A percentile compares a stretch with the other conserved stretches of the same genome.
These are phyloP conservation scores for Paramarasmius palmivorus DNA, from an alignment of 1,284 basidiomycete species.

Conservation along the genomic window DNA sequence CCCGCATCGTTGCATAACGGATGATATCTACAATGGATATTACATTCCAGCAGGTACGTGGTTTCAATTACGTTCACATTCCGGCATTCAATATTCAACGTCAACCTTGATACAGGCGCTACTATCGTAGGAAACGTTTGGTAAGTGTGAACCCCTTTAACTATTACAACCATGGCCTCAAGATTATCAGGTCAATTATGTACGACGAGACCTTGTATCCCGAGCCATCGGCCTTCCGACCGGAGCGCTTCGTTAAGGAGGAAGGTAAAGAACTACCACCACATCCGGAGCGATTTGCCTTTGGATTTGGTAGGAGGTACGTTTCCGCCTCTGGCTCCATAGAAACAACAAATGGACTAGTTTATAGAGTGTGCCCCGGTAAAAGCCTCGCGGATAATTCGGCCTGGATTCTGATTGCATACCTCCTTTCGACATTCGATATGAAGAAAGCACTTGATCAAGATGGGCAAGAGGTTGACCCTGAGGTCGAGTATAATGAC, in stretches of 20 bases:
- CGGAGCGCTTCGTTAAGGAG: background rate
- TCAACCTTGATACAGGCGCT: background rate
- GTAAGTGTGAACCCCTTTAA: background rate
- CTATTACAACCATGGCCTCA: background rate
- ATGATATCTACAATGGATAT: slow-evolving; percentile 3
- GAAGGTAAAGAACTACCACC: background rate
- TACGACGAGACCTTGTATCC: background rate
- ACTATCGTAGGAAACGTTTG: background rate
- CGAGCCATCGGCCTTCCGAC: background rate
- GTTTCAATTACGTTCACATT: background rate
- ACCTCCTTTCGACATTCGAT: background rate
- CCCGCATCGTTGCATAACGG: background rate
- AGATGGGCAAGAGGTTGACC: background rate
- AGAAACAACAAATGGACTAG: background rate
- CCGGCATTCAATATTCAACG: background rate
- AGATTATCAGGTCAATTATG: background rate
- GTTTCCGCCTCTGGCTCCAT: background rate
- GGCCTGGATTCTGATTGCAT: background rate
- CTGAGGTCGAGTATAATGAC: background rate
- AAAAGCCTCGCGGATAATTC: background rate
- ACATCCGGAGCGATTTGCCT: background rate
- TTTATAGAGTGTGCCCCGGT: background rate
- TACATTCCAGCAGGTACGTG: slow-evolving; percentile 3
- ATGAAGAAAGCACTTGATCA: slow-evolving; percentile 2
- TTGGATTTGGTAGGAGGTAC: slow-evolving; percentile 3